Evolutionary conservation across 2,329 filamentous ascomycete genomes (phyloP).

Genomic region (Colletotrichum simmondsii): DNA sequence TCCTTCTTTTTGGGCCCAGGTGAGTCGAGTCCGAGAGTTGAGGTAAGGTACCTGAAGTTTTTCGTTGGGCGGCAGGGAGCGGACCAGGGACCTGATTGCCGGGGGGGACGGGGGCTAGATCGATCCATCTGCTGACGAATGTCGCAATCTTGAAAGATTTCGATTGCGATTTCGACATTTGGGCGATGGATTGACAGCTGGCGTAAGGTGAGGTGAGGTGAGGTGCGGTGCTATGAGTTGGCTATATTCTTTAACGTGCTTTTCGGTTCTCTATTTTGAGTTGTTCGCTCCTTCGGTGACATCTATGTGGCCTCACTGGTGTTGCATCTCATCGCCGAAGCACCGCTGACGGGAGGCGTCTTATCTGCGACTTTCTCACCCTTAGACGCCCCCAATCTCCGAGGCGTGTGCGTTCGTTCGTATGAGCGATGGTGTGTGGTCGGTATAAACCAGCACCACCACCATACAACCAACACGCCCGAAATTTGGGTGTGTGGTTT

Average conservation of each 20-base stretch:
- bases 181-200: not conserved
- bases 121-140: not conserved
- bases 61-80: not conserved
- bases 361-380: not conserved
- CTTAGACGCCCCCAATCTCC: not conserved
- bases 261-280: not conserved
- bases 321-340: not conserved
- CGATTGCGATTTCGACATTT: not conserved
- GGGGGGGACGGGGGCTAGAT: not conserved
- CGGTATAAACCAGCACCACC: not conserved
- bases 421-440: not conserved
- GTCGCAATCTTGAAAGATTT: not conserved
- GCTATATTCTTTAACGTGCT: not conserved
- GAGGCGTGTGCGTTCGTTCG: not conserved
- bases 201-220: no score
- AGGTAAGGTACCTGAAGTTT: not conserved
- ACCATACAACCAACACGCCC: no score
- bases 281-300: not conserved
- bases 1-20: no score
- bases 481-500: not conserved
- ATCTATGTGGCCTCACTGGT: not conserved
- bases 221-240: not conserved
- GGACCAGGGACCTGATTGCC: no score
- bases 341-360: not conserved
- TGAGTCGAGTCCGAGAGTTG: no score